Percentiles rank a stretch among this genome's conserved stretches.
phyloP scores from a whole-genome alignment of 2,329 filamentous ascomycete species.

The Penicillium vulpinum region DNA sequence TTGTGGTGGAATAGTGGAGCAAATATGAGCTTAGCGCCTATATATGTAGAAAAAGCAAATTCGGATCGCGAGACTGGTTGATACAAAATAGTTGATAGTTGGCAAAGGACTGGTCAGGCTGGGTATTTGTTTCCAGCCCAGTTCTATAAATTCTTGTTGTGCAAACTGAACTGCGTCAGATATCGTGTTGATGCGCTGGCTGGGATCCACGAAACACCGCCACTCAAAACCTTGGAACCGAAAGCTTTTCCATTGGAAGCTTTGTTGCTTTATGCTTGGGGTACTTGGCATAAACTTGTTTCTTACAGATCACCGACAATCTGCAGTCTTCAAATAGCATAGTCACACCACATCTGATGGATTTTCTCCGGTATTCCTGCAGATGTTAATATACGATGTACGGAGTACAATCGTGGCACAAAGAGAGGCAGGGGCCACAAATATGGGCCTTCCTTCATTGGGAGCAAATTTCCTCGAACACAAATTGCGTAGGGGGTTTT shows the following conservation, averaged over 20 bases:
- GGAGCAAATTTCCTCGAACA: neutral
- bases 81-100: neutral
- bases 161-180: neutral
- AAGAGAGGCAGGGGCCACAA: neutral
- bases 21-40: conserved; percentile 2
- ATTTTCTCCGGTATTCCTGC: conserved; percentile 1
- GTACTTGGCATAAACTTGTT: neutral
- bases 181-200: neutral
- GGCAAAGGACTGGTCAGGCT: neutral
- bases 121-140: neutral
- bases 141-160: neutral
- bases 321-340: neutral
- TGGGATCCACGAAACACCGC: neutral
- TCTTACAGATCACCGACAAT: neutral
- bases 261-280: conserved; percentile 1
- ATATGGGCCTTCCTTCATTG: neutral
- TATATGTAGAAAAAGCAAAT: neutral
- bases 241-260: conserved; percentile 6
- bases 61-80: neutral
- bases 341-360: neutral
- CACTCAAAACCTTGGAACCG: neutral
- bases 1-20: neutral
- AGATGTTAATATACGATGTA: neutral
- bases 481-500: neutral
- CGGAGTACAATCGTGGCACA: neutral